Evolutionary conservation across 768 basidiomycete genomes (phyloP).

Genomic region (Nidula microcarpa): DNA sequence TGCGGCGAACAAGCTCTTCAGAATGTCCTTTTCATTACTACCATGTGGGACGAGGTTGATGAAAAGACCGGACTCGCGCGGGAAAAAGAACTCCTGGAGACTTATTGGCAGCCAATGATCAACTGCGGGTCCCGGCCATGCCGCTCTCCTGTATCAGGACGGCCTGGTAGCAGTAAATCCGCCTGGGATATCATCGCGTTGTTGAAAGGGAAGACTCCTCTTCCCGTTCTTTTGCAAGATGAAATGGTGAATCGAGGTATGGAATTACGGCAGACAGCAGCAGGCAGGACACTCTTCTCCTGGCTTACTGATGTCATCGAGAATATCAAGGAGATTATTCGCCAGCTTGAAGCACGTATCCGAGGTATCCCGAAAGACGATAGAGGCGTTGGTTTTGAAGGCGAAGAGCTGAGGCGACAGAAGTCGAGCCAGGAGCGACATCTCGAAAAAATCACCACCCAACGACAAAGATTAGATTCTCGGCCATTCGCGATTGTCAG

Average conservation of each 20-base stretch:
- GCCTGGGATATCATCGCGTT: conserved; percentile 11
- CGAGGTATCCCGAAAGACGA: no score
- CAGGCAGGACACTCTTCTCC: conserved; percentile 1
- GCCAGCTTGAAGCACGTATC: no score
- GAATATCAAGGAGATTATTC: no score
- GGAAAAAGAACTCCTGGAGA: conserved; percentile 4
- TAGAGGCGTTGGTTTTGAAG: no score
- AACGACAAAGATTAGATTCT: no score
- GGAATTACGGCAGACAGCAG: conserved; percentile 4
- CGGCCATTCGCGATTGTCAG: no score
- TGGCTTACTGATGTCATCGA: not conserved
- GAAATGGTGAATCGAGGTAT: conserved; percentile 10
- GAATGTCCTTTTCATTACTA: conserved; percentile 12
- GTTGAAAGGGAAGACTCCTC: not conserved
- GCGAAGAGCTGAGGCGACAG: no score
- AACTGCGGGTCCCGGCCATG: conserved; percentile 6
- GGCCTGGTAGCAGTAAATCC: not conserved
- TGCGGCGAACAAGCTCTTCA: conserved; percentile 5
- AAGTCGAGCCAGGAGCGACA: no score
- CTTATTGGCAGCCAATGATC: conserved; percentile 6
- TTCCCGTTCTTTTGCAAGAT: conserved; percentile 6
- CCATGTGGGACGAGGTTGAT: conserved; percentile 11
- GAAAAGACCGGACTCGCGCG: not conserved
- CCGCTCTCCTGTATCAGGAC: conserved; percentile 4
- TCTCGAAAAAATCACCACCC: no score